Evolutionary conservation across 495 filamentous ascomycete species (phyloP), one percentile per base, ranked within the genome.

Genomic region (Diplogelasinospora grovesii): DNA sequence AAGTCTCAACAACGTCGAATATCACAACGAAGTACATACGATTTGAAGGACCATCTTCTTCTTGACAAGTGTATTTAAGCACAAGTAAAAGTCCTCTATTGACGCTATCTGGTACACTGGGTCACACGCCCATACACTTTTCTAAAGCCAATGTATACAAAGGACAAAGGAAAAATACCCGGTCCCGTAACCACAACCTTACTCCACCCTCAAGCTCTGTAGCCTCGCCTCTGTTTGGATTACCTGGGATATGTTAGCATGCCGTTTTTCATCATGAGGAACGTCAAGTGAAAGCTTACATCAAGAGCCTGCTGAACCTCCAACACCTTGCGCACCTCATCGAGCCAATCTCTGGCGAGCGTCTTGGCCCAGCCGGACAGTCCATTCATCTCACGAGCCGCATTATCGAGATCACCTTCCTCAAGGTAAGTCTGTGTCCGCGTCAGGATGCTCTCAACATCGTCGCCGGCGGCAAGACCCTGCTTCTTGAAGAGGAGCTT

Each of bases 261-360:
- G 39, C 33, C 36, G 30, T 32, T 21, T 36, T 27, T 33, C 22
- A 32, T 8, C 0, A n/a, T 23, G 4, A 28, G 42, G 50, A 23
- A 41, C 14, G 1, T 15, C n/a, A 35, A n/a, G n/a, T n/a, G n/a
- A n/a, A 28, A 46, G 68, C 81, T 77, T 65, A 95, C 92, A 60
- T 97, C 92, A 49, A 98, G 68, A 54, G 92, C 92, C 65, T 97
- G 90, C 66, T 85, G 79, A 27, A 97, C 93, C 64, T 98, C 92
- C 64, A 97, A 68, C 48, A 93, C 82, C 64, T 82, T 79, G 51
- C 92, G 74, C 18, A 85, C 81, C 73, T 98, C 92, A 27, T 69
- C 77, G 50, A 98, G 54, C 92, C 92, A 98, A 59, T 98, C 92
- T 53, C 81, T 77, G 57, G 85, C 89, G 57, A 98, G 65, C 34